These are phyloP conservation scores for Puccinia novopanici DNA, from an alignment of 1,284 basidiomycete genomes.

Conservation along the genomic window DNA sequence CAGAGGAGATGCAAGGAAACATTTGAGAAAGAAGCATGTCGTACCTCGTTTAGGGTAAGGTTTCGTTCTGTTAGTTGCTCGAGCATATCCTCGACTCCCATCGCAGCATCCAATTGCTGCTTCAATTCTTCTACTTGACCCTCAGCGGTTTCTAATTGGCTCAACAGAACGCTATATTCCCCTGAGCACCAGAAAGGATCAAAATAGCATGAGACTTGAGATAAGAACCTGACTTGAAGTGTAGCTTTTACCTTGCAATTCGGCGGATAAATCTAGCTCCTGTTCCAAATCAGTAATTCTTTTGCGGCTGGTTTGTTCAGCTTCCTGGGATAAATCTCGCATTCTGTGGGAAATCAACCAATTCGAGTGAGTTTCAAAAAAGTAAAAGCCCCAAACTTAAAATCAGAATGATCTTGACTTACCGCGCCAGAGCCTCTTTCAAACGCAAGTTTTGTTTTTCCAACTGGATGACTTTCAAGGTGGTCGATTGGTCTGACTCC, in stretches of 20 bases:
- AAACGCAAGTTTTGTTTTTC: conserved; percentile 94
- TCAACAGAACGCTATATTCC: conserved; percentile 74
- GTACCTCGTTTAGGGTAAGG: conserved; percentile 79
- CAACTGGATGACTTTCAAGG: conserved; percentile 81
- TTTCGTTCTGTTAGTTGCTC: conserved; percentile 94
- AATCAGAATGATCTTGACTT: conserved; percentile 52
- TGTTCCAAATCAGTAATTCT: conserved; percentile 85
- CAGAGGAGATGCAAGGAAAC: background rate
- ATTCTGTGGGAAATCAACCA: conserved; percentile 63
- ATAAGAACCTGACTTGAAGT: background rate
- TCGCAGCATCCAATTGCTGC: conserved; percentile 87
- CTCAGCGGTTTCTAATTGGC: conserved; percentile 81
- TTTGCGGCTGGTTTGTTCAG: conserved; percentile 77
- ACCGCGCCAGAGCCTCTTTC: conserved; percentile 89
- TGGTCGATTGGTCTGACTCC: conserved; percentile 66
- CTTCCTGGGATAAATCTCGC: conserved; percentile 83
- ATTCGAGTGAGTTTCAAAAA: conserved; percentile 41
- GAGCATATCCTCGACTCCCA: conserved; percentile 93
- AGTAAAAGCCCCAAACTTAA: background rate
- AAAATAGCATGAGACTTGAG: background rate
- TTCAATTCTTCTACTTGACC: conserved; percentile 91
- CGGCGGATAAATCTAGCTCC: conserved; percentile 66
- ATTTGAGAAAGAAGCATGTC: conserved; percentile 37
- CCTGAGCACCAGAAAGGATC: conserved; percentile 61
- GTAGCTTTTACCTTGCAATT: conserved; percentile 57